These are phyloP conservation scores for Artemisia tridentata DNA, from an alignment of 129 eudicot genomes.

Conservation along the genomic window DNA sequence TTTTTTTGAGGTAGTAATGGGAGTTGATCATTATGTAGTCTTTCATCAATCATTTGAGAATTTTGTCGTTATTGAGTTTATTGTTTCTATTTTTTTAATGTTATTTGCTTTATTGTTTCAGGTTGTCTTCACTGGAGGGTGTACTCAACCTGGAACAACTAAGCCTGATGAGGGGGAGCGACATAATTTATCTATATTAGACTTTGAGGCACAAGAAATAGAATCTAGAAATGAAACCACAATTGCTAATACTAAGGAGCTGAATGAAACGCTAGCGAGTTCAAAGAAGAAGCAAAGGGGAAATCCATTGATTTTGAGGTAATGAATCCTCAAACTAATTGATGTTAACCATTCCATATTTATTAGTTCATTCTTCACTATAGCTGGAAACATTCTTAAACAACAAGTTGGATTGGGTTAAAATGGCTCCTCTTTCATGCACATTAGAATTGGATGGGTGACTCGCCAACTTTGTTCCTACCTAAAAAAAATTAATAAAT, in stretches of 20 bases:
- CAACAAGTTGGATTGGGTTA: too few species aligned
- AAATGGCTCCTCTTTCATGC: too few species aligned
- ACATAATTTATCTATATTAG: too few species aligned
- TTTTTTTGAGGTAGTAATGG: slow-evolving; percentile 74
- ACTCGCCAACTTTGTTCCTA: too few species aligned
- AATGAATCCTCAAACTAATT: too few species aligned
- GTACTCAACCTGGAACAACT: slow-evolving; percentile 98
- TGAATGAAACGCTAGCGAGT: slow-evolving; percentile 5
- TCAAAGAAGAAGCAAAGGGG: slow-evolving; percentile 12
- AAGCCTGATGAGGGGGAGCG: too few species aligned
- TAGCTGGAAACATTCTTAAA: too few species aligned
- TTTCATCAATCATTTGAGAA: neutral
- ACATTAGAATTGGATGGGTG: too few species aligned
- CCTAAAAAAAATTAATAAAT: too few species aligned
- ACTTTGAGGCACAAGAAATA: too few species aligned
- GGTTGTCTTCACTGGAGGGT: slow-evolving; percentile 94
- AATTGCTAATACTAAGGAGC: slow-evolving; percentile 19
- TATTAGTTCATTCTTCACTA: too few species aligned
- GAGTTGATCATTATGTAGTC: neutral
- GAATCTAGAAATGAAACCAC: neutral
- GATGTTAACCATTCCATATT: too few species aligned
- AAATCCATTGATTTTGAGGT: slow-evolving; percentile 19
- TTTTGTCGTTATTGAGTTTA: neutral
- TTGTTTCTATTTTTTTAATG: neutral
- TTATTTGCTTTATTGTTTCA: slow-evolving; percentile 12